Evolutionary conservation across 768 basidiomycete species (phyloP).

Genomic region (Xerocomellus amylosporus): DNA sequence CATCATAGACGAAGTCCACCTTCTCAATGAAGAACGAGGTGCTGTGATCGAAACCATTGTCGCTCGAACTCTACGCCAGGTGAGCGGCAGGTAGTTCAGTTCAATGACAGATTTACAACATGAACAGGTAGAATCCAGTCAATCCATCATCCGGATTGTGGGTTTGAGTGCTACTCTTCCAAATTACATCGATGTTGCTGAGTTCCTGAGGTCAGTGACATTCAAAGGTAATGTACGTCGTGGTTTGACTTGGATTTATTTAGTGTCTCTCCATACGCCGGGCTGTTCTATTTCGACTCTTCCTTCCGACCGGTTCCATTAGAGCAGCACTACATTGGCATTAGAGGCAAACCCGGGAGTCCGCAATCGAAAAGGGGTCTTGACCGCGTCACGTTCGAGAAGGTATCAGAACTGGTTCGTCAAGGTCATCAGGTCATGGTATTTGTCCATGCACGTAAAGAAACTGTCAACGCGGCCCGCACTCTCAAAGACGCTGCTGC

Average conservation of each 20-base stretch:
- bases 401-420: conserved; percentile 83
- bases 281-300: conserved; percentile 96
- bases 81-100: conserved; percentile 22
- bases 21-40: conserved; percentile 96
- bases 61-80: conserved; percentile 90
- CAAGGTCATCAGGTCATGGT: conserved; percentile 99
- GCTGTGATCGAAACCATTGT: conserved; percentile 99
- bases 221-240: neutral
- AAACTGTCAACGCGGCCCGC: conserved; percentile 90
- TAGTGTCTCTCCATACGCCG: conserved; percentile 82
- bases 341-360: conserved; percentile 84
- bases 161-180: conserved; percentile 96
- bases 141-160: conserved; percentile 93
- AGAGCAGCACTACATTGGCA: conserved; percentile 95
- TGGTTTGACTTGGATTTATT: conserved; percentile 4
- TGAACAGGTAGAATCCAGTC: conserved; percentile 86
- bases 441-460: conserved; percentile 97
- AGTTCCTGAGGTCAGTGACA: conserved; percentile 74
- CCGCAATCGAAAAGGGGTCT: conserved; percentile 74
- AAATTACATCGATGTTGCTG: conserved; percentile 94
- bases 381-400: conserved; percentile 85
- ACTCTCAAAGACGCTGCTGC: conserved; percentile 74
- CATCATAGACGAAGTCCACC: conserved; percentile 96
- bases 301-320: conserved; percentile 96
- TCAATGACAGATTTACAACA: neutral